Evolutionary conservation across 1,284 basidiomycete species (phyloP), one percentile per base, ranked within the genome.

Genomic region (Ustilago curta): DNA sequence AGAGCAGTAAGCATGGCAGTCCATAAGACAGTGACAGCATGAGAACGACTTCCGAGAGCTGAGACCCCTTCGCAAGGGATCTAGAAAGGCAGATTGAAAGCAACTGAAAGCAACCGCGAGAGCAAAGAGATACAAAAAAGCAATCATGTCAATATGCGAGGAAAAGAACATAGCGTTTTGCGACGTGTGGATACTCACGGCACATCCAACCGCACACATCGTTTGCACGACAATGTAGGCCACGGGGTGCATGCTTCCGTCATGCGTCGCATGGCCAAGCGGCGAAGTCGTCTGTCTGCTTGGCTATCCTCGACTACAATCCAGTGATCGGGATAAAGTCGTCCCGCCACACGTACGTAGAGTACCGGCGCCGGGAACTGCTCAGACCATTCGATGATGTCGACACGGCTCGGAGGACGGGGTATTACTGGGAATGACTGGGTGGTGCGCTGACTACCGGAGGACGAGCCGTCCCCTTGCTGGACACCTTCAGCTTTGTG

Each of bases 191-290:
- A 4, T 14, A 43, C 42, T 21, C 9, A 43, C 42, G 42, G 42
- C n/a, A 43, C n/a, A 19, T 21, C 19, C 0, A 19, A 19, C 6
- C 21, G n/a, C n/a, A 1, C n/a, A 12, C 42, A 43, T 3, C 7
- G 19, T 11, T 43, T n/a, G 21, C 42, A 43, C 8, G 42, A 21
- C 42, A n/a, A 21, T 2, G n/a, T 43, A 7, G 42, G 42, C 42
- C 42, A 43, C 14, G 42, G 42, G 9, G 42, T 19, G 19, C 42
- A 19, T 3, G n/a, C 42, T 23, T 43, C 42, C 3, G 42, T 43
- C 42, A 43, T 21, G 42, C 42, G 42, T 21, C 42, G 42, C 42
- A 43, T 43, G 9, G 42, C 42, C n/a, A 43, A 43, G 42, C 8
- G n/a, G 21, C 42, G 42, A 23, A 43, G 42, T 16, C 14, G 42